These are phyloP conservation scores for Macadamia tetraphylla DNA, from an alignment of 164 flowering plant genomes.

Conservation along the genomic window DNA sequence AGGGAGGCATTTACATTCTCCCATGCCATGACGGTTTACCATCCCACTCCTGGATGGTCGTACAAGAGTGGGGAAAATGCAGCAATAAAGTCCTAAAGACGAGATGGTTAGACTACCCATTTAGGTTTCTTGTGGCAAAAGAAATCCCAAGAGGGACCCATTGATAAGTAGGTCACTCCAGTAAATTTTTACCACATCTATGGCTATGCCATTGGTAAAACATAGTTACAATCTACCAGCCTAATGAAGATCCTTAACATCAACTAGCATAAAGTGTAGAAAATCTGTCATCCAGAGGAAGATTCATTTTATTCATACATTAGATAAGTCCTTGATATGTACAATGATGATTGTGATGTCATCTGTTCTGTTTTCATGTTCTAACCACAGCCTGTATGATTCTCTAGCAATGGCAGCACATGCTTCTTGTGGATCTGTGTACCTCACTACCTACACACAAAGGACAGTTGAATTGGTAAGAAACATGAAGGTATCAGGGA, in stretches of 20 bases:
- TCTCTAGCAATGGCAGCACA: slow-evolving; percentile 85
- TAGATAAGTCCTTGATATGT: slow-evolving; percentile 58
- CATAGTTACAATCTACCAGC: not conserved
- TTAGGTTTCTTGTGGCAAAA: not conserved
- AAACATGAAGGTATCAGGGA: not conserved
- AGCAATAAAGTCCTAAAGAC: not conserved
- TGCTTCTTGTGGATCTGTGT: slow-evolving; percentile 88
- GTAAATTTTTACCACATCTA: not conserved
- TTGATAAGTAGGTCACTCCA: slow-evolving; percentile 1
- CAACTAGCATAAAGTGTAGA: not conserved
- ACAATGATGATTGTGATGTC: slow-evolving; percentile 94
- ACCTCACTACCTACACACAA: slow-evolving; percentile 51
- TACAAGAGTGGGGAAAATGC: no score
- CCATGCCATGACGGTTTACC: no score
- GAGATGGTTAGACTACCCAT: not conserved
- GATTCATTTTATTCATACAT: slow-evolving; percentile 36
- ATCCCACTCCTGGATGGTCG: no score
- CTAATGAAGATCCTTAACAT: not conserved
- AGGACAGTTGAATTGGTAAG: not conserved
- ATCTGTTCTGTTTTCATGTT: slow-evolving; percentile 91
- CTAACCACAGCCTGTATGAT: slow-evolving; percentile 90
- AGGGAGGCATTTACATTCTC: no score
- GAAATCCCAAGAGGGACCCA: not conserved
- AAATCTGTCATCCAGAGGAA: slow-evolving; percentile 1
- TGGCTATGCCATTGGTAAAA: slow-evolving; percentile 7